Evolutionary conservation across 768 basidiomycete genomes (phyloP), one percentile per base, ranked within the genome.

Genomic region (Naganishia vaughanmartiniae): DNA sequence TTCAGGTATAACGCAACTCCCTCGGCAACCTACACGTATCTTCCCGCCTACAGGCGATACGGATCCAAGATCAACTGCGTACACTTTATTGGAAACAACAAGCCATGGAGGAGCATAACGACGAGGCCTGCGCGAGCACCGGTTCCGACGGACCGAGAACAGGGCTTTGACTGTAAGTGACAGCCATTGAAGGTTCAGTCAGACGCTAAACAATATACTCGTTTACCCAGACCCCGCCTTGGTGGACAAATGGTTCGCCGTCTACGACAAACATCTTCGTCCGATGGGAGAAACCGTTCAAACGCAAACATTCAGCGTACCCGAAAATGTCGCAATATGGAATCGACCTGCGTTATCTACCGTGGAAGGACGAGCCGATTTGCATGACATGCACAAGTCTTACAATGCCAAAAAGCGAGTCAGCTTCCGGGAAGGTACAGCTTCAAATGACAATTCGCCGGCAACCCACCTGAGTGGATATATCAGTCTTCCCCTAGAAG

Each of bases 31-130:
- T 46, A 68, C 76, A 94, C 92, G 65, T 99, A 98, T 83, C 93
- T 93, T 6, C 96, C 96, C 69, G 96, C 96, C 15, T 97, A 96
- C 81, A 89, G 90, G 79, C 90, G 94, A 48, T 97, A 90, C 77
- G 93, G 93, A 39, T 87, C 90, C 54, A 85, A 89, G 75, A 94
- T 94, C 80, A 87, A 87, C 56, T 89, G 88, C 69, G 86, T 96
- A 70, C 93, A 97, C 81, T 97, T 96, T 77, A 97, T 98, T 74
- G 95, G 95, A 19, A 86, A 88, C n/a, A 87, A 91, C 81, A 99
- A 99, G 83, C 95, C 96, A 17, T 99, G 96, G 95, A 84, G 87
- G 60, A 86, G 87, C 21, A 84, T 93, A 60, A 80, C 87, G 56
- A 88, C 85, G 80, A 88, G 92, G 36, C 84, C 88, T 12, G 88